Conservation (phyloP, 257 asterid genomes). For the Solanum pennellii region DNA sequence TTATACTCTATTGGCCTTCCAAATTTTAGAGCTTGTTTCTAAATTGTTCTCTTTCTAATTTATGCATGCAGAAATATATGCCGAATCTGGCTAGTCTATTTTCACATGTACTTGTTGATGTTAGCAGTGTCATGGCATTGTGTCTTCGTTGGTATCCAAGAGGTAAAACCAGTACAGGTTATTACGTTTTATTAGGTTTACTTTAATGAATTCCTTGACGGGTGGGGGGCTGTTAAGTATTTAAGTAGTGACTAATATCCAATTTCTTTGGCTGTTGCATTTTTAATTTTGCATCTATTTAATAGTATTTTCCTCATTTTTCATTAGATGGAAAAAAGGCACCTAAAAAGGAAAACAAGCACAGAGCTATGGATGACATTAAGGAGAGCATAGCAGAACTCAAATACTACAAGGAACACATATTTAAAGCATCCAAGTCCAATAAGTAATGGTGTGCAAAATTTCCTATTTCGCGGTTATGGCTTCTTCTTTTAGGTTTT, state of each 20-base stretch:
- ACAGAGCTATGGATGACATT: slow-evolving; percentile 89
- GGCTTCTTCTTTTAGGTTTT: background rate
- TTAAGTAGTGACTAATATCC: background rate
- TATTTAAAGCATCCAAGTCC: slow-evolving; percentile 44
- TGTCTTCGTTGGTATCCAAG: slow-evolving; percentile 85
- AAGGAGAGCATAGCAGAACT: slow-evolving; percentile 86
- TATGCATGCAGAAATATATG: slow-evolving; percentile 67
- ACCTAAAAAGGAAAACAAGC: slow-evolving; percentile 66
- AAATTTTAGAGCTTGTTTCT: background rate
- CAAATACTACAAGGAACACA: slow-evolving; percentile 58
- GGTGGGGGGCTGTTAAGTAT: background rate
- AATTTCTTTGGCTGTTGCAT: background rate
- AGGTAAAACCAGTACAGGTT: slow-evolving; percentile 33
- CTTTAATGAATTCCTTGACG: background rate
- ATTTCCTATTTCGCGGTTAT: background rate
- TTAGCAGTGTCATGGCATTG: slow-evolving; percentile 80
- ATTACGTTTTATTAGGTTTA: background rate
- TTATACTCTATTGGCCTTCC: background rate
- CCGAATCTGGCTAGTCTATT: slow-evolving; percentile 85
- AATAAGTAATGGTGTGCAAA: slow-evolving; percentile 17
- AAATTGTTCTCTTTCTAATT: background rate
- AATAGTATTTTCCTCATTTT: background rate
- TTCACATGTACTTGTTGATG: slow-evolving; percentile 82
- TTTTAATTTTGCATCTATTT: background rate
- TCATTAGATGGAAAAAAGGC: slow-evolving; percentile 47